A percentile compares a stretch with the other conserved stretches of the same genome.
These are phyloP conservation scores for Penicillium sp. DNA, from an alignment of 2,329 filamentous ascomycete species.

Conservation along the genomic window DNA sequence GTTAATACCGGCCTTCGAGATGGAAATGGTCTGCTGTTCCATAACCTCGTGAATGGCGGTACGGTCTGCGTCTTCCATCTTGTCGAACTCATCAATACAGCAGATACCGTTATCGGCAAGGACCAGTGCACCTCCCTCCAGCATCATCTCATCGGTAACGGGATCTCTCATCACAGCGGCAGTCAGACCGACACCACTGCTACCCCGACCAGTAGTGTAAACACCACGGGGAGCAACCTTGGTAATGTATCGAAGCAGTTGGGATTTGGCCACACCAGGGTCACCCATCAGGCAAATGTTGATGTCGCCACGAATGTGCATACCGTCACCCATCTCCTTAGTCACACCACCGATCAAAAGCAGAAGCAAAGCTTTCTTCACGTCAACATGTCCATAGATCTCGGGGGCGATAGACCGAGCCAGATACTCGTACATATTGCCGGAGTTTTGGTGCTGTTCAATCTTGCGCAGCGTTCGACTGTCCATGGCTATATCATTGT, in stretches of 20 bases:
- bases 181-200: conserved; percentile 74
- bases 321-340: conserved; percentile 95
- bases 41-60: conserved; percentile 83
- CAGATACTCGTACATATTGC: conserved; percentile 91
- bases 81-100: conserved; percentile 82
- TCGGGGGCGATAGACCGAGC: conserved; percentile 95
- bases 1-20: conserved; percentile 88
- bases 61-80: conserved; percentile 73
- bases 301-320: conserved; percentile 98
- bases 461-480: conserved; percentile 74
- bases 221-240: conserved; percentile 93
- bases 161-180: conserved; percentile 77
- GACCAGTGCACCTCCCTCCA: conserved; percentile 74
- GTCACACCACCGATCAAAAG: conserved; percentile 92
- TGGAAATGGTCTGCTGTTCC: conserved; percentile 81
- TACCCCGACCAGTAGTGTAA: conserved; percentile 76
- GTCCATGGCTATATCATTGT: conserved; percentile 85
- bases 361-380: conserved; percentile 95
- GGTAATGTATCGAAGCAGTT: conserved; percentile 95
- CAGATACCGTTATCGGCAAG: conserved; percentile 76
- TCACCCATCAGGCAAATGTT: conserved; percentile 99
- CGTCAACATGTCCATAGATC: conserved; percentile 92
- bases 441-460: conserved; percentile 74
- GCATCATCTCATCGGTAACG: conserved; percentile 71
- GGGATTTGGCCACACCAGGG: conserved; percentile 98